These are phyloP conservation scores for Kalmanozyma brasiliensis DNA, from an alignment of 1,284 basidiomycete species.

Conservation along the genomic window DNA sequence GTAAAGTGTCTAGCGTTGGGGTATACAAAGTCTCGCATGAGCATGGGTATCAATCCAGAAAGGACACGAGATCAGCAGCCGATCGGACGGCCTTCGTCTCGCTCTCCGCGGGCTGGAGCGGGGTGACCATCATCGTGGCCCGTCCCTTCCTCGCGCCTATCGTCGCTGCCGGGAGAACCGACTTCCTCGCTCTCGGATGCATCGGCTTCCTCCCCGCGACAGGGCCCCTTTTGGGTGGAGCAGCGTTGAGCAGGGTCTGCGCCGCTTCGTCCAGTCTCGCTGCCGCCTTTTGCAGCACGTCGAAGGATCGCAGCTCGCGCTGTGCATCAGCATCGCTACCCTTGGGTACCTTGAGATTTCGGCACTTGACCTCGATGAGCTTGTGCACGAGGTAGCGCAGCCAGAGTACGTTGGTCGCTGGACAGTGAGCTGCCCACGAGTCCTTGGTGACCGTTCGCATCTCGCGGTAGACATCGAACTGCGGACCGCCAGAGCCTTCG, in stretches of 20 bases:
- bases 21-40: slow-evolving; percentile 11
- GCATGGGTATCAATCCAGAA: slow-evolving; percentile 5
- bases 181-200: slow-evolving; percentile 13
- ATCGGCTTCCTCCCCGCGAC: slow-evolving; percentile 18
- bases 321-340: slow-evolving; percentile 1
- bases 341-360: slow-evolving; percentile 11
- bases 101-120: slow-evolving; percentile 1
- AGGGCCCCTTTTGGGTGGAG: neutral
- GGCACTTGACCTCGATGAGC: slow-evolving; percentile 71
- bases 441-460: slow-evolving; percentile 77
- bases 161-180: slow-evolving; percentile 5
- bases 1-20: neutral
- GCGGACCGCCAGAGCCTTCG: slow-evolving; percentile 81
- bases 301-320: slow-evolving; percentile 15
- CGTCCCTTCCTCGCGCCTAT: slow-evolving; percentile 10
- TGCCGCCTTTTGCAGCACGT: slow-evolving; percentile 5
- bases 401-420: slow-evolving; percentile 91
- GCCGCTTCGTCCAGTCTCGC: slow-evolving; percentile 12
- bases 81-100: neutral
- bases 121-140: slow-evolving; percentile 11
- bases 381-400: slow-evolving; percentile 80
- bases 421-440: slow-evolving; percentile 78
- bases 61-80: slow-evolving; percentile 10
- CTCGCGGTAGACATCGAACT: slow-evolving; percentile 92
- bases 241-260: slow-evolving; percentile 3